Percentiles rank a stretch among this genome's conserved stretches.
Conservation (phyloP, 2,329 filamentous ascomycete genomes). For the Botrytis fragariae region DNA sequence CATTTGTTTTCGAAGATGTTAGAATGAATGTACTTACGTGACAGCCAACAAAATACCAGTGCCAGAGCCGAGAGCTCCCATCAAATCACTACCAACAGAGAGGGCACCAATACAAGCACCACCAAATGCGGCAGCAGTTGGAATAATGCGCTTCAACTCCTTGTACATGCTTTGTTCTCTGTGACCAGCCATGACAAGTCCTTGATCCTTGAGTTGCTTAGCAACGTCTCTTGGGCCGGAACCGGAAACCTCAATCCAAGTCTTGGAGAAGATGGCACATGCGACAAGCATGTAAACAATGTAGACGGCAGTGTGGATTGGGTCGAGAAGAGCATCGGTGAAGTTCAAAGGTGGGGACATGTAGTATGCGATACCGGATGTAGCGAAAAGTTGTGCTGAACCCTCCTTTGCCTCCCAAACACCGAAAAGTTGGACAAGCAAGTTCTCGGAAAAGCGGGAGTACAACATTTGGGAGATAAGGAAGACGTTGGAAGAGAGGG, state of each 20-base stretch:
- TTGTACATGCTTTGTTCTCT: slow-evolving; percentile 99
- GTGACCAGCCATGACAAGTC: slow-evolving; percentile 98
- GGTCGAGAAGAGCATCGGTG: slow-evolving; percentile 93
- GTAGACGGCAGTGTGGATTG: slow-evolving; percentile 94
- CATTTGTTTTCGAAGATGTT: slow-evolving; percentile 34
- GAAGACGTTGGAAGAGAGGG: slow-evolving; percentile 98
- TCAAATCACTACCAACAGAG: slow-evolving; percentile 90
- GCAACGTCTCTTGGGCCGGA: slow-evolving; percentile 96
- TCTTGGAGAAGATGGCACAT: slow-evolving; percentile 99
- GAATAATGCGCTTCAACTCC: slow-evolving; percentile 98
- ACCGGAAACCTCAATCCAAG: slow-evolving; percentile 99
- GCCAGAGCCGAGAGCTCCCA: slow-evolving; percentile 92
- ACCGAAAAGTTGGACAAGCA: slow-evolving; percentile 94
- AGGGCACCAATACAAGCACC: slow-evolving; percentile 98
- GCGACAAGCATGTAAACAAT: slow-evolving; percentile 97
- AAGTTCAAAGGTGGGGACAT: slow-evolving; percentile 99
- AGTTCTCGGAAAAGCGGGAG: slow-evolving; percentile 98
- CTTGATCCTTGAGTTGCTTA: slow-evolving; percentile 99
- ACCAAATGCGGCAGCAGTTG: slow-evolving; percentile 95
- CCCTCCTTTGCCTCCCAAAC: slow-evolving; percentile 98
- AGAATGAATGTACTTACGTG: slow-evolving; percentile 66
- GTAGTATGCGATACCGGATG: slow-evolving; percentile 96
- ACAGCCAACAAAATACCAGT: slow-evolving; percentile 98
- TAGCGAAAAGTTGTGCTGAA: slow-evolving; percentile 90
- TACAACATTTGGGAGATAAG: slow-evolving; percentile 99